Percentiles rank a stretch among this genome's conserved stretches.
phyloP scores from a whole-genome alignment of 2,329 filamentous ascomycete genomes.

The Sclerotinia glacialis region DNA sequence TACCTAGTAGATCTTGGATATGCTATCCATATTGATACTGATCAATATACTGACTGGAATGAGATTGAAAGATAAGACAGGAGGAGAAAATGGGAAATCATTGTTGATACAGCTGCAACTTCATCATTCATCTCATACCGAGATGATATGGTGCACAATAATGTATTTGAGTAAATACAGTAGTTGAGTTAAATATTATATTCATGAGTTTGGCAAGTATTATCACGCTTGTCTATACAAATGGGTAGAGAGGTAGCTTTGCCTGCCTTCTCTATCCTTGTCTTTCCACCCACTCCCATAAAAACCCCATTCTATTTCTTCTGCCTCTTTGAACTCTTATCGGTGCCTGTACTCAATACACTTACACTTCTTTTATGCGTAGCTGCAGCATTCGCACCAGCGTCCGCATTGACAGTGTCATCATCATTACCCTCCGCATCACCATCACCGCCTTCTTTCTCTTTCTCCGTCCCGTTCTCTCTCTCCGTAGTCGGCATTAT shows the following conservation, averaged over 20 bases:
- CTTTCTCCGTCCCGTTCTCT: background rate
- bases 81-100: too few relatives aligned
- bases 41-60: too few relatives aligned
- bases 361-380: constrained; percentile 80
- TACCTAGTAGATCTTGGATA: too few relatives aligned
- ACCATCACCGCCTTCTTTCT: constrained; percentile 28
- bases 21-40: too few relatives aligned
- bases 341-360: constrained; percentile 68
- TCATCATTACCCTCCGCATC: constrained; percentile 45
- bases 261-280: background rate
- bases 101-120: too few relatives aligned
- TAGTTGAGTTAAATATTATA: background rate
- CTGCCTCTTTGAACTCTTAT: constrained; percentile 53
- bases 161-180: background rate
- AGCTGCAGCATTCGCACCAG: background rate
- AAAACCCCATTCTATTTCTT: constrained; percentile 41
- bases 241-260: background rate
- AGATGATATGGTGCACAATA: too few relatives aligned
- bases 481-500: background rate
- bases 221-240: constrained; percentile 2
- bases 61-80: too few relatives aligned
- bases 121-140: too few relatives aligned
- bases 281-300: too few relatives aligned
- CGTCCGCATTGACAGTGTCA: background rate
- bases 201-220: background rate